Evolutionary conservation across 208 protist genomes (phyloP).

Genomic region (Trypanosoma congolense): DNA sequence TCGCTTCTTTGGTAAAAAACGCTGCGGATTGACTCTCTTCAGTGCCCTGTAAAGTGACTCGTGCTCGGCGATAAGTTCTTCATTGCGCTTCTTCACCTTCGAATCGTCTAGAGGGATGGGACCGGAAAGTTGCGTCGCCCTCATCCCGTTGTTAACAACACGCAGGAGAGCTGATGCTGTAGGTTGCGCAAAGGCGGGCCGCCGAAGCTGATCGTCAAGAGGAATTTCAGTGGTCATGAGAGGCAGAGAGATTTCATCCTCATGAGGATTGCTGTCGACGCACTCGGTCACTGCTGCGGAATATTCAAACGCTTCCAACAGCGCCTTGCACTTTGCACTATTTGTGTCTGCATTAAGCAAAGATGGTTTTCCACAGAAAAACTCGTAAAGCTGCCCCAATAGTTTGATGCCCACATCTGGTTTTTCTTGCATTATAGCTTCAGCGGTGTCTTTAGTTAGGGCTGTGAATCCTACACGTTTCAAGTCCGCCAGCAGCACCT

Average conservation of each 20-base stretch:
- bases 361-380: constrained; percentile 53
- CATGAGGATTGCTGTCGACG: background rate
- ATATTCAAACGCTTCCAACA: constrained; percentile 4
- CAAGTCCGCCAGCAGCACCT: constrained; percentile 48
- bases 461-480: constrained; percentile 38
- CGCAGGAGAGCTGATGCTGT: constrained; percentile 62
- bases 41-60: constrained; percentile 33
- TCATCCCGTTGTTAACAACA: constrained; percentile 28
- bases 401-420: constrained; percentile 49
- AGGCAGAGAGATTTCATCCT: constrained; percentile 20
- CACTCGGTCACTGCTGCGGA: background rate
- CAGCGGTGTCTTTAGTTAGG: constrained; percentile 44
- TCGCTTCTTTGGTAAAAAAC: constrained; percentile 15
- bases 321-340: background rate
- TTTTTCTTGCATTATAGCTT: constrained; percentile 51
- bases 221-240: constrained; percentile 52
- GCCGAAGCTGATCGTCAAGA: constrained; percentile 20
- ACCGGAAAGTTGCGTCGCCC: constrained; percentile 28
- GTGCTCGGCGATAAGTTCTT: constrained; percentile 54
- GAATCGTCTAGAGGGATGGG: constrained; percentile 40
- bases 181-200: constrained; percentile 54
- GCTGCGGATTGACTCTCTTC: constrained; percentile 12
- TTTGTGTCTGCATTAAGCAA: constrained; percentile 14
- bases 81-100: constrained; percentile 32
- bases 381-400: constrained; percentile 76